Conservation (phyloP, 1,284 basidiomycete genomes). For the Ganoderma resinaceum region DNA sequence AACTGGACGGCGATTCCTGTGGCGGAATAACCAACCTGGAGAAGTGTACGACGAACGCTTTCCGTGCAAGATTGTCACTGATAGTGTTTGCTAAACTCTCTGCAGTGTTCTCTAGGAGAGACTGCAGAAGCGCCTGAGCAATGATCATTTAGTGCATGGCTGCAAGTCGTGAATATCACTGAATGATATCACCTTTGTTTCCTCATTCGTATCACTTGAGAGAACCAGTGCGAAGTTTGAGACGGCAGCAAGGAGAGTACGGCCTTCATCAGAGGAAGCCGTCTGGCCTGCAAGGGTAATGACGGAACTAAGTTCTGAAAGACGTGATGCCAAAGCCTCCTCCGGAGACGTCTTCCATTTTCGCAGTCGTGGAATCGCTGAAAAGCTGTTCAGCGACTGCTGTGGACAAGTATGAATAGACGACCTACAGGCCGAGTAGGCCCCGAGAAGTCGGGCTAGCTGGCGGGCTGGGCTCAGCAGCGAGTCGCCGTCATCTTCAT, state of each 20-base stretch:
- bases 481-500: slow-evolving; percentile 35
- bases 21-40: slow-evolving; percentile 40
- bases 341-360: slow-evolving; percentile 35
- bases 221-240: slow-evolving; percentile 37
- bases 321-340: slow-evolving; percentile 46
- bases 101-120: slow-evolving; percentile 50
- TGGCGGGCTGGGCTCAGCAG: slow-evolving; percentile 37
- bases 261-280: slow-evolving; percentile 44
- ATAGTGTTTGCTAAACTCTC: slow-evolving; percentile 49
- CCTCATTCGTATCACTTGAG: slow-evolving; percentile 35
- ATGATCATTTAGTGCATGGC: neutral
- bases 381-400: neutral
- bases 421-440: slow-evolving; percentile 50
- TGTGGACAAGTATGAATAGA: neutral
- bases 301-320: slow-evolving; percentile 47
- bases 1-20: neutral
- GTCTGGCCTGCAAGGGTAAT: slow-evolving; percentile 40
- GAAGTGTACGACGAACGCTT: slow-evolving; percentile 53
- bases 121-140: slow-evolving; percentile 47
- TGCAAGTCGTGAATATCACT: neutral
- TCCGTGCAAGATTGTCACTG: slow-evolving; percentile 51
- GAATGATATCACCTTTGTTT: slow-evolving; percentile 11
- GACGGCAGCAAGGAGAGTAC: slow-evolving; percentile 44
- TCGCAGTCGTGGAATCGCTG: slow-evolving; percentile 57
- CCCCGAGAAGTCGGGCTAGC: slow-evolving; percentile 44